Conservation (phyloP, 768 basidiomycete genomes). For the Mycena belliarum region DNA sequence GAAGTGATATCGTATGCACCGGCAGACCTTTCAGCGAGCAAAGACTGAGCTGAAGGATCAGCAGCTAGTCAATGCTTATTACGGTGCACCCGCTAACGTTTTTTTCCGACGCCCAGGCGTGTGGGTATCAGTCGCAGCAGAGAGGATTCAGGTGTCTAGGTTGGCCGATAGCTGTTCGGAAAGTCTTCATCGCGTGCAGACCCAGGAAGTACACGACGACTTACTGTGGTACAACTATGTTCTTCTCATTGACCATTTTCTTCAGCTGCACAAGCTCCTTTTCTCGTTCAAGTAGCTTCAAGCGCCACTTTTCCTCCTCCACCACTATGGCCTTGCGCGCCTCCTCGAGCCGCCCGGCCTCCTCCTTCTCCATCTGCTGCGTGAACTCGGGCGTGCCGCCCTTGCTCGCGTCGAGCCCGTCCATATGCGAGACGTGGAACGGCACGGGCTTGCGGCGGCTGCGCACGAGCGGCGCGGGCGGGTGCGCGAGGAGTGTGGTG, state of each 20-base stretch:
- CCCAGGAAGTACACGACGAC: too few relatives aligned
- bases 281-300: slow-evolving; percentile 74
- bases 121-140: too few relatives aligned
- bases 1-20: too few relatives aligned
- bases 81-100: too few relatives aligned
- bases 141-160: too few relatives aligned
- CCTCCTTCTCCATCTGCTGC: slow-evolving; percentile 82
- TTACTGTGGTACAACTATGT: too few relatives aligned
- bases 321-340: slow-evolving; percentile 69
- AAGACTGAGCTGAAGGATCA: too few relatives aligned
- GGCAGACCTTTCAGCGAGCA: too few relatives aligned
- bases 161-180: too few relatives aligned
- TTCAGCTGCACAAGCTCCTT: slow-evolving; percentile 75
- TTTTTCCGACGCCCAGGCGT: too few relatives aligned
- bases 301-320: slow-evolving; percentile 76
- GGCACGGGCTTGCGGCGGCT: slow-evolving; percentile 62
- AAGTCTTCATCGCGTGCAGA: too few relatives aligned
- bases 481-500: slow-evolving; percentile 74
- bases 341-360: slow-evolving; percentile 75
- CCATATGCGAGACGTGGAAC: slow-evolving; percentile 66
- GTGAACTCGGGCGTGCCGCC: slow-evolving; percentile 83
- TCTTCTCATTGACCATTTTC: slow-evolving; percentile 45
- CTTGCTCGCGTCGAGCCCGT: slow-evolving; percentile 67
- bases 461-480: slow-evolving; percentile 81
- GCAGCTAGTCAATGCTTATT: too few relatives aligned